Evolutionary conservation across 1,139 yeast species (phyloP).

Genomic region (Blastobotrys persicus): DNA sequence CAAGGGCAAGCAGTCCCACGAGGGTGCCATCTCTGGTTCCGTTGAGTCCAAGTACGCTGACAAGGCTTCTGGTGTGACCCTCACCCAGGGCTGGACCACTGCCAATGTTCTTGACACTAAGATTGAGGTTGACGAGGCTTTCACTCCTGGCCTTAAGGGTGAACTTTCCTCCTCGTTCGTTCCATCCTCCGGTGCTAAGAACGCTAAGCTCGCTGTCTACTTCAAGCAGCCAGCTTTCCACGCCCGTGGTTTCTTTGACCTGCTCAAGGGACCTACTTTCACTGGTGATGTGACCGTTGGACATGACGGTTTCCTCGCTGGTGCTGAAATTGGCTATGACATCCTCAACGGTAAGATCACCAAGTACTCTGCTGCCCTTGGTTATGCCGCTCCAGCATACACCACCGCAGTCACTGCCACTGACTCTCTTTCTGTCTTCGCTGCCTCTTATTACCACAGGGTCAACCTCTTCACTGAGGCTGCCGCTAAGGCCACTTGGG

Average conservation of each 20-base stretch:
- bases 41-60: slow-evolving; percentile 92
- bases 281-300: slow-evolving; percentile 94
- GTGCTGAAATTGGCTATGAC: slow-evolving; percentile 97
- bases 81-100: slow-evolving; percentile 98
- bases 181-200: slow-evolving; percentile 79
- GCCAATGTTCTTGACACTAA: slow-evolving; percentile 90
- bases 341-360: slow-evolving; percentile 88
- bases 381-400: slow-evolving; percentile 87
- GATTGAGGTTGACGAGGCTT: slow-evolving; percentile 86
- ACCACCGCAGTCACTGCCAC: slow-evolving; percentile 86
- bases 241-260: slow-evolving; percentile 93
- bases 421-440: slow-evolving; percentile 83
- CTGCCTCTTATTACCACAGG: slow-evolving; percentile 97
- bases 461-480: slow-evolving; percentile 90
- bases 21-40: slow-evolving; percentile 81
- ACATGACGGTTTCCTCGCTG: slow-evolving; percentile 95
- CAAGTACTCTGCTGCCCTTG: slow-evolving; percentile 91
- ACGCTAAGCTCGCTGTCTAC: slow-evolving; percentile 87
- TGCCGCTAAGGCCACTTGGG: slow-evolving; percentile 97
- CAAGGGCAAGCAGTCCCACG: slow-evolving; percentile 82
- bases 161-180: slow-evolving; percentile 85
- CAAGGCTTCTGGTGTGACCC: slow-evolving; percentile 87
- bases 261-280: slow-evolving; percentile 92
- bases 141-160: slow-evolving; percentile 94
- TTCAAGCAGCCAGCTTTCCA: slow-evolving; percentile 91